Percentiles rank a stretch among this genome's conserved stretches.
phyloP scores from a whole-genome alignment of 768 basidiomycete genomes.

The Agaricus bisporus region DNA sequence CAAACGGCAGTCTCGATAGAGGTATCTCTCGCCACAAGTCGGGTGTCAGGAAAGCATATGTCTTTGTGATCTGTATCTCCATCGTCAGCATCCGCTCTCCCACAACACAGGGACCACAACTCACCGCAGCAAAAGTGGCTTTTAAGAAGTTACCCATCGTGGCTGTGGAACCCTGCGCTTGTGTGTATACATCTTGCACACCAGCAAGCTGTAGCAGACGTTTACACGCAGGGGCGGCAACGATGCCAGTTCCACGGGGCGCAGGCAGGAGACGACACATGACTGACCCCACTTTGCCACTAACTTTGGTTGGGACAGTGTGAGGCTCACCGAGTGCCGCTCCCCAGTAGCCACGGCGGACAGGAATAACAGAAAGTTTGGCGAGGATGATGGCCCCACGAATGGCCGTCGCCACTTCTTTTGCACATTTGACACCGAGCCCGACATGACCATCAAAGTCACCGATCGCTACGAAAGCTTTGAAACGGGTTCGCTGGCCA shows the following conservation, averaged over 20 bases:
- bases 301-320: constrained; percentile 98
- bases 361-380: constrained; percentile 96
- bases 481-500: constrained; percentile 99
- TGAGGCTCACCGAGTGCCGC: constrained; percentile 98
- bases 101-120: constrained; percentile 20
- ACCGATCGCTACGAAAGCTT: constrained; percentile 99
- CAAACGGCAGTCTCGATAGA: constrained; percentile 83
- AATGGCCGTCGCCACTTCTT: constrained; percentile 99
- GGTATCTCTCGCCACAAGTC: constrained; percentile 97
- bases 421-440: constrained; percentile 99
- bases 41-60: constrained; percentile 96
- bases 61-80: constrained; percentile 79
- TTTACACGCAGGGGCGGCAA: constrained; percentile 97
- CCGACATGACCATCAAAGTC: constrained; percentile 99
- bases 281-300: constrained; percentile 97
- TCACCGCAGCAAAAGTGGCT: constrained; percentile 87
- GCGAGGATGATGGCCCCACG: constrained; percentile 99
- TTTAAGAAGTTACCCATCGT: constrained; percentile 99
- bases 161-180: constrained; percentile 96
- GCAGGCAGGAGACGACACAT: constrained; percentile 99
- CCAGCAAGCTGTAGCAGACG: constrained; percentile 96
- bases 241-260: constrained; percentile 98
- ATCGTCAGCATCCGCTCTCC: background rate
- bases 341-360: constrained; percentile 99
- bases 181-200: constrained; percentile 96